Conservation (phyloP, 352 stramenopile genomes). For the Phytophthora parvispora region DNA sequence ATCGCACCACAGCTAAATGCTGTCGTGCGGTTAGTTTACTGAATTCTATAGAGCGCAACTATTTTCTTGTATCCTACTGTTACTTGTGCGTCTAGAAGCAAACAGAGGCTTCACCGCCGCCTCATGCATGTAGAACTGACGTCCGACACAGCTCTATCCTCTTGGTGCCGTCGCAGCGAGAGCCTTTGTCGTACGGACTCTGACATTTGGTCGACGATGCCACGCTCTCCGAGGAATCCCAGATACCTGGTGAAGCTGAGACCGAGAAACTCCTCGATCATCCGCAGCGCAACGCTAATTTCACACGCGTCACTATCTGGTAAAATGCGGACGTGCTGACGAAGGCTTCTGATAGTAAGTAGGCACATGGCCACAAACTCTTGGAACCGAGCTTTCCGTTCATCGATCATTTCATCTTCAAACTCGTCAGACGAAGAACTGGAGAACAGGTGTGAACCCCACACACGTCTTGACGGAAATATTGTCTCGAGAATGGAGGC, state of each 20-base stretch:
- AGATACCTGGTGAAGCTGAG: constrained; percentile 77
- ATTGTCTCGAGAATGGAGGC: constrained; percentile 51
- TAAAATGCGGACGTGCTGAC: constrained; percentile 70
- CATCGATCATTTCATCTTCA: constrained; percentile 44
- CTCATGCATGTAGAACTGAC: constrained; percentile 4
- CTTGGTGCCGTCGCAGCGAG: constrained; percentile 12
- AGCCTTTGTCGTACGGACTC: constrained; percentile 19
- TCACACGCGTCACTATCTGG: constrained; percentile 58
- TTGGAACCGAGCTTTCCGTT: constrained; percentile 65
- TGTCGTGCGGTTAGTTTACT: constrained; percentile 18
- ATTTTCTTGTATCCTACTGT: constrained; percentile 28
- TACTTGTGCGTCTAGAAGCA: constrained; percentile 1
- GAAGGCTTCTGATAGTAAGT: constrained; percentile 63
- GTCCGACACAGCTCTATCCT: constrained; percentile 21
- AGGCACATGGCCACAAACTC: constrained; percentile 67
- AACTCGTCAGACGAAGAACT: constrained; percentile 13
- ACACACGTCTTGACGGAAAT: constrained; percentile 66
- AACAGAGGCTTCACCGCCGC: constrained; percentile 12
- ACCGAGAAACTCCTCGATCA: constrained; percentile 81
- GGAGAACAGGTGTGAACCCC: constrained; percentile 40
- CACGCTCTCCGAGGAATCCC: constrained; percentile 72
- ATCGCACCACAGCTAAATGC: background rate
- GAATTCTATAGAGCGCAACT: constrained; percentile 30
- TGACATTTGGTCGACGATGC: constrained; percentile 48
- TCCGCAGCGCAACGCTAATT: constrained; percentile 54